Evolutionary conservation across 2,329 filamentous ascomycete species (phyloP).

Genomic region (Zarea fungicola): DNA sequence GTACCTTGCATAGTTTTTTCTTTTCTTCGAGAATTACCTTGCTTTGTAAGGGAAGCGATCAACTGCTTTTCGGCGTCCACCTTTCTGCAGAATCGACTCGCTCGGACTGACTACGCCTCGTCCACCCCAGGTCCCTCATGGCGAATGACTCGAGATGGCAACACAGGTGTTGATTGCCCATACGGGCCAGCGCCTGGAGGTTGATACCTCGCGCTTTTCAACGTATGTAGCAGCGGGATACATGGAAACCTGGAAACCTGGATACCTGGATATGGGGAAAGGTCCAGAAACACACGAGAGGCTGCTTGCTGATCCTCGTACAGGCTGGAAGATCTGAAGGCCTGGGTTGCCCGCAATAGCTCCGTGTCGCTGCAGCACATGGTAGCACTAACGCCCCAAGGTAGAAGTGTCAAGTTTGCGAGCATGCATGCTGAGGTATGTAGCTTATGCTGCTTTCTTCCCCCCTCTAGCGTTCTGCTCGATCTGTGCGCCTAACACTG

Average conservation of each 20-base stretch:
- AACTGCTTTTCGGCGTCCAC: too few relatives aligned
- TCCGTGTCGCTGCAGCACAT: slow-evolving; percentile 72
- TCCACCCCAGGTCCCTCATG: slow-evolving; percentile 25
- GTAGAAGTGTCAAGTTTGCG: slow-evolving; percentile 77
- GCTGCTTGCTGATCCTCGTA: slow-evolving; percentile 17
- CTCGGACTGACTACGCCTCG: slow-evolving; percentile 18
- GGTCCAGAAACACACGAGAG: neutral
- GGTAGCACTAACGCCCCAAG: slow-evolving; percentile 79
- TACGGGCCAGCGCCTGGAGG: slow-evolving; percentile 78
- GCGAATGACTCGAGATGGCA: slow-evolving; percentile 67
- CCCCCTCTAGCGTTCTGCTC: neutral
- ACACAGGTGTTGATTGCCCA: slow-evolving; percentile 89
- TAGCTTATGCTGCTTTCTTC: slow-evolving; percentile 15
- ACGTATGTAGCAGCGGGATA: slow-evolving; percentile 47
- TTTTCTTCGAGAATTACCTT: neutral
- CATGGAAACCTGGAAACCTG: too few relatives aligned
- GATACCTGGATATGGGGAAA: neutral
- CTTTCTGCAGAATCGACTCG: slow-evolving; percentile 13
- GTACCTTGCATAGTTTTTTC: neutral
- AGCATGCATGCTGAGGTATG: slow-evolving; percentile 73
- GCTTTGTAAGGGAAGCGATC: too few relatives aligned
- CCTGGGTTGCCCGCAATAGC: slow-evolving; percentile 71
- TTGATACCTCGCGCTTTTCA: slow-evolving; percentile 69
- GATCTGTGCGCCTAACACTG: slow-evolving; percentile 7
- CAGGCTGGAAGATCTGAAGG: slow-evolving; percentile 78